Conservation (phyloP, 2,329 filamentous ascomycete genomes). For the Alternaria angustiovoidea region DNA sequence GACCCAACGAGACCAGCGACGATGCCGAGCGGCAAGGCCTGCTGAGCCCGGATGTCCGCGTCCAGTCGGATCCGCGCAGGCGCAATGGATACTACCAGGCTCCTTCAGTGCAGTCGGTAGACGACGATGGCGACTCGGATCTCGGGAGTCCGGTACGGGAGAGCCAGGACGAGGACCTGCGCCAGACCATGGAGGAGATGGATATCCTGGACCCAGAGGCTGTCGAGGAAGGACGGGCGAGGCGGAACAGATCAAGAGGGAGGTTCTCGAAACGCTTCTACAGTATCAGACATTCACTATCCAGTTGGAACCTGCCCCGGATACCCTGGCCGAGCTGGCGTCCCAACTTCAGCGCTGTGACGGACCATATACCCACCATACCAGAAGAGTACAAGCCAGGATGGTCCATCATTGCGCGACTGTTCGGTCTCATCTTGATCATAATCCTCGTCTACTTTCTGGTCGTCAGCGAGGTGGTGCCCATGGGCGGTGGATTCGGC, state of each 20-base stretch:
- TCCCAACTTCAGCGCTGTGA: slow-evolving; percentile 37
- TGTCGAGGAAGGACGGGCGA: slow-evolving; percentile 39
- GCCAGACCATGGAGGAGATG: slow-evolving; percentile 83
- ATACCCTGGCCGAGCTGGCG: slow-evolving; percentile 42
- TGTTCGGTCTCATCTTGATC: slow-evolving; percentile 78
- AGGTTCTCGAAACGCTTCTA: slow-evolving; percentile 65
- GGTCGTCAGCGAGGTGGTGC: slow-evolving; percentile 85
- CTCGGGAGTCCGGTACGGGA: slow-evolving; percentile 62
- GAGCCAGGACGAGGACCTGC: slow-evolving; percentile 65
- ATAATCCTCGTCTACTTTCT: slow-evolving; percentile 81
- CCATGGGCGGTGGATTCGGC: slow-evolving; percentile 64
- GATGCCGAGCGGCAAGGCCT: slow-evolving; percentile 82
- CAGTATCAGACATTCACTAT: slow-evolving; percentile 65
- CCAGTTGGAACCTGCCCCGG: slow-evolving; percentile 61
- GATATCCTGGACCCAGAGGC: slow-evolving; percentile 50
- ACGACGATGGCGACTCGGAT: slow-evolving; percentile 66
- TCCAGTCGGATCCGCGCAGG: slow-evolving; percentile 38
- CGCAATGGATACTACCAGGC: slow-evolving; percentile 68
- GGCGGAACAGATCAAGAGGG: slow-evolving; percentile 44
- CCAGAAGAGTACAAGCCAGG: slow-evolving; percentile 60
- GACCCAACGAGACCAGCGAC: slow-evolving; percentile 68
- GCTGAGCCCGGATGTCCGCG: slow-evolving; percentile 61
- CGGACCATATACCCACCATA: slow-evolving; percentile 51
- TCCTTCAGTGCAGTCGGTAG: slow-evolving; percentile 84
- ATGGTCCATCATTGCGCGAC: slow-evolving; percentile 74